These are phyloP conservation scores for Curvularia verruculosa DNA, from an alignment of 2,329 filamentous ascomycete species.

Conservation along the genomic window DNA sequence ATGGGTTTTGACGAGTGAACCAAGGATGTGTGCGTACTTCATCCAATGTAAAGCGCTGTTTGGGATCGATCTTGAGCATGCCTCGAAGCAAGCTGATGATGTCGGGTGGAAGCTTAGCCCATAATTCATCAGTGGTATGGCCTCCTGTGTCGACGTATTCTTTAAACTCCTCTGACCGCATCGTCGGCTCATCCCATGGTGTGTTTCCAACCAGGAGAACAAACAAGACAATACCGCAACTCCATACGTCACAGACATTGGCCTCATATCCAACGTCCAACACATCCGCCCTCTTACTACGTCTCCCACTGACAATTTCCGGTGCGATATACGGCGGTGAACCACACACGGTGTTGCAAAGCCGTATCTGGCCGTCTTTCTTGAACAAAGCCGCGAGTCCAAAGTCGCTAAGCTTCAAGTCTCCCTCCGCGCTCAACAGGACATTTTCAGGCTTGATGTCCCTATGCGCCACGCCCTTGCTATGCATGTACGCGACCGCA, in stretches of 20 bases:
- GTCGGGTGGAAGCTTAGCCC: conserved; percentile 75
- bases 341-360: conserved; percentile 88
- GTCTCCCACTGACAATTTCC: conserved; percentile 71
- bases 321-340: conserved; percentile 97
- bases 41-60: conserved; percentile 79
- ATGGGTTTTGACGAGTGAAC: conserved; percentile 84
- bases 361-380: conserved; percentile 81
- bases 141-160: conserved; percentile 83
- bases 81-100: conserved; percentile 84
- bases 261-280: conserved; percentile 70
- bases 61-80: conserved; percentile 84
- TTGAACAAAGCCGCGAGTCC: conserved; percentile 93
- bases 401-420: conserved; percentile 95
- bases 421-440: conserved; percentile 79
- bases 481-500: conserved; percentile 94
- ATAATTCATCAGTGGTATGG: conserved; percentile 83
- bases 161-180: conserved; percentile 85
- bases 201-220: conserved; percentile 95
- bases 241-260: conserved; percentile 92
- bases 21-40: conserved; percentile 91
- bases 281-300: conserved; percentile 55
- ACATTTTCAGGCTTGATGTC: conserved; percentile 85
- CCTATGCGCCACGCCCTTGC: conserved; percentile 91
- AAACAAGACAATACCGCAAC: conserved; percentile 96
- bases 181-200: conserved; percentile 92